Evolutionary conservation across 805 yeast species (phyloP), one percentile per base, ranked within the genome.

Genomic region (Metschnikowia drakensbergensis): DNA sequence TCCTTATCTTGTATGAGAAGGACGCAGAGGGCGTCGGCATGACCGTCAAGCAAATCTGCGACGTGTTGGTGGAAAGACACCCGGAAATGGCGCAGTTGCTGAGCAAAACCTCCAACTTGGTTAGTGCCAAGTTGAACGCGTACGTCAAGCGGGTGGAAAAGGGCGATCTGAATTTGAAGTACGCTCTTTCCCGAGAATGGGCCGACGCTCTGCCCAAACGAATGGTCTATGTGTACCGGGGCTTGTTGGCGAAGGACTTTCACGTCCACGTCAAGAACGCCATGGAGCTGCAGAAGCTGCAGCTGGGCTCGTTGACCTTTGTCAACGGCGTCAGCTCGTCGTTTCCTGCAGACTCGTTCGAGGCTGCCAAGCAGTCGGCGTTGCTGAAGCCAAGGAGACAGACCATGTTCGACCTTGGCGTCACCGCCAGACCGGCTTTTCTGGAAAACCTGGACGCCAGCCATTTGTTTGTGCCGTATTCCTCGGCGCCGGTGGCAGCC

Each of bases 31-130:
- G 86, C 44, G 74, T 76, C 51, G 96, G 96, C 54, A 85, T 87
- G 90, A 87, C 96, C n/a, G 96, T 87, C 30, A 87, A 87, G 61
- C 95, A 87, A 62, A 79, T 87, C 50, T 87, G 95, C 67, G 96
- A 87, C 64, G 77, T 83, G 49, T 71, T 87, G 42, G 71, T 82
- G 43, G 88, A 82, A 48, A 77, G 80, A 57, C 92, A 87, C 63
- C 95, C 95, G 1, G 90, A 86, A 43, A 87, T 86, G 90, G 86
- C 90, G 4, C 85, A 81, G 51, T 66, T 87, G 50, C 84, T 90
- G 3, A 83, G 92, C 17, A 87, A 87, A 60, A 83, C 92, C 11
- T 85, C 92, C 26, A 87, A 87, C 62, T 66, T 87, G 55, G 91
- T 87, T 2, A 80, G 87, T 55, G 96, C 96, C 17, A 87, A 87